A percentile compares a stretch with the other conserved stretches of the same genome.
Evolutionary conservation across 306 rosid genomes (phyloP).

Genomic region (Lathyrus tuberosus): DNA sequence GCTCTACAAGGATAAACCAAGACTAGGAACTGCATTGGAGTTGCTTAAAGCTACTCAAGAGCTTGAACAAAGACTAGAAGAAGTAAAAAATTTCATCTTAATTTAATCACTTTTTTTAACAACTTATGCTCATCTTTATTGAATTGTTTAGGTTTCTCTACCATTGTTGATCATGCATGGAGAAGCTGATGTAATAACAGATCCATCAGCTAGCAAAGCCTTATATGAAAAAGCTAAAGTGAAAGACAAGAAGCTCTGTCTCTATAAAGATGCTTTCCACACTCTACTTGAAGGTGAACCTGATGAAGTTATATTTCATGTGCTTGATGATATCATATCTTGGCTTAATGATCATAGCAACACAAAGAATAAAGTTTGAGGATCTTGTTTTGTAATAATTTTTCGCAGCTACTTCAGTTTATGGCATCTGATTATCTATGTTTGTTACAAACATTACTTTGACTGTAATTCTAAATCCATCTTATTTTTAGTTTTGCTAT

Average conservation of each 20-base stretch:
- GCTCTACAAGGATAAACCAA: constrained; percentile 57
- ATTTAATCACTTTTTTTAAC: too few relatives aligned
- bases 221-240: constrained; percentile 50
- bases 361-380: constrained; percentile 38
- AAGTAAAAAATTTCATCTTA: constrained; percentile 38
- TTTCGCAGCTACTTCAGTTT: background rate
- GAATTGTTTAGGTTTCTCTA: constrained; percentile 48
- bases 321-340: constrained; percentile 51
- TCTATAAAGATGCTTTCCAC: constrained; percentile 56
- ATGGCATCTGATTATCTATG: background rate
- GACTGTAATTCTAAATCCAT: background rate
- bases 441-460: too few relatives aligned
- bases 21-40: constrained; percentile 58
- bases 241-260: constrained; percentile 54
- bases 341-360: constrained; percentile 53
- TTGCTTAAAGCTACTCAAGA: constrained; percentile 54
- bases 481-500: background rate
- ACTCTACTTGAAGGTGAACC: constrained; percentile 56
- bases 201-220: constrained; percentile 60
- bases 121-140: background rate
- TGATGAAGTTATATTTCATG: constrained; percentile 51
- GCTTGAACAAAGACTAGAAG: constrained; percentile 52
- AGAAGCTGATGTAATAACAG: constrained; percentile 56
- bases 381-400: constrained; percentile 9
- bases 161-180: constrained; percentile 64